phyloP scores from a whole-genome alignment of 371 early-diverging fungal species.

The Circinella umbellata region DNA sequence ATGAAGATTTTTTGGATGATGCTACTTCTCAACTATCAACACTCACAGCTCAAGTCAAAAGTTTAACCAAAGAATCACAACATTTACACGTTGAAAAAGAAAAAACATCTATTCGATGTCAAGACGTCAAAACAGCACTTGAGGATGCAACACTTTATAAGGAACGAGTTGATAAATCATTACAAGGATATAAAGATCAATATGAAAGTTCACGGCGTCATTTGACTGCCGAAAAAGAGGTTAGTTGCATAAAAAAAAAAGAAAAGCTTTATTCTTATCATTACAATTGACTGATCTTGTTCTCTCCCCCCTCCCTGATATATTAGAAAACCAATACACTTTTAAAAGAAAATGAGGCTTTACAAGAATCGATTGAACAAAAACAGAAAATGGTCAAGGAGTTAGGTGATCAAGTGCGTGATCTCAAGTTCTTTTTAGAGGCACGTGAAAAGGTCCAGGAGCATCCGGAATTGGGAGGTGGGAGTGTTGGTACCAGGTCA shows the following conservation, averaged over 20 bases:
- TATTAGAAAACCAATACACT: slow-evolving; percentile 32
- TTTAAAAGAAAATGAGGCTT: slow-evolving; percentile 24
- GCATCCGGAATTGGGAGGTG: slow-evolving; percentile 36
- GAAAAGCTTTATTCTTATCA: too few relatives aligned
- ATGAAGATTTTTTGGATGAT: slow-evolving; percentile 73
- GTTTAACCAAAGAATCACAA: slow-evolving; percentile 17
- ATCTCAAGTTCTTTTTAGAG: slow-evolving; percentile 45
- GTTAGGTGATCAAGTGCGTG: slow-evolving; percentile 44
- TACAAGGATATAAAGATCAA: background rate
- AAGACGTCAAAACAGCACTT: background rate
- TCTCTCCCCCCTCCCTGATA: background rate
- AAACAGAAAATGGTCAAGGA: slow-evolving; percentile 32
- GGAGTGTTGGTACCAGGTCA: slow-evolving; percentile 28
- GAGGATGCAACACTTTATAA: background rate
- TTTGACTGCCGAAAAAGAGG: background rate
- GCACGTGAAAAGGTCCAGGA: slow-evolving; percentile 36
- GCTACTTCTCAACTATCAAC: slow-evolving; percentile 48
- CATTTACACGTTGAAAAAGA: slow-evolving; percentile 19
- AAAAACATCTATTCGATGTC: background rate
- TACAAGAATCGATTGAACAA: slow-evolving; percentile 27
- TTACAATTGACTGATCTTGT: too few relatives aligned
- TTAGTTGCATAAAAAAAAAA: background rate
- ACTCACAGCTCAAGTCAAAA: slow-evolving; percentile 27
- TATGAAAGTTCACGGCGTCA: slow-evolving; percentile 3
- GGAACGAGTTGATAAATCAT: background rate